A percentile compares a stretch with the other conserved stretches of the same genome.
Evolutionary conservation across 306 rosid genomes (phyloP).

Genomic region (Mimosa bimucronata): DNA sequence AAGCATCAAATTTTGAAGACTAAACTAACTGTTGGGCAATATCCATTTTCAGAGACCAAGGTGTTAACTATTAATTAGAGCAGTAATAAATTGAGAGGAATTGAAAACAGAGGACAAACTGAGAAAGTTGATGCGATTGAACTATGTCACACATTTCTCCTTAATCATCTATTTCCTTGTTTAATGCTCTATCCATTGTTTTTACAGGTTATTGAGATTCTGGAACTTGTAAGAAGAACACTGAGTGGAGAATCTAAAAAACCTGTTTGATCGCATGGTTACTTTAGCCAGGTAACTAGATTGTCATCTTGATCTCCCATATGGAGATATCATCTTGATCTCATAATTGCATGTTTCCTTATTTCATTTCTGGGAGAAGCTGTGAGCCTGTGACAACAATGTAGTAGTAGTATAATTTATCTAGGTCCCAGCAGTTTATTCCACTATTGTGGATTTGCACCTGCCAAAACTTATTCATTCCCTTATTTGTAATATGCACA

Average conservation of each 20-base stretch:
- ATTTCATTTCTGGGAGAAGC: no score
- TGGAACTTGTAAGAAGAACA: constrained; percentile 83
- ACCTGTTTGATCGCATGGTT: constrained; percentile 40
- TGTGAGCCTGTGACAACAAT: no score
- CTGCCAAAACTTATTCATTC: constrained; percentile 27
- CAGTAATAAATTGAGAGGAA: neutral
- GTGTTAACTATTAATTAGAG: neutral
- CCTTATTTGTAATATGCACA: constrained; percentile 32
- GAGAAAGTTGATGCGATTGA: neutral
- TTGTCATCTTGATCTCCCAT: neutral
- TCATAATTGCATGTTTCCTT: no score
- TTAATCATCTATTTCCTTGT: neutral
- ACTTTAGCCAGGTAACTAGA: constrained; percentile 47
- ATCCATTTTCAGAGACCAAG: neutral
- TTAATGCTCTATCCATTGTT: constrained; percentile 5
- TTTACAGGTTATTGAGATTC: constrained; percentile 69
- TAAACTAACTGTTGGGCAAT: neutral
- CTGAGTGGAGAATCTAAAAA: constrained; percentile 52
- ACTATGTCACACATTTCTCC: neutral
- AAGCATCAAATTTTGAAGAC: neutral
- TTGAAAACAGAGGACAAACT: neutral
- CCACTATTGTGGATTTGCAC: constrained; percentile 12
- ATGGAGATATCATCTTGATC: constrained; percentile 19
- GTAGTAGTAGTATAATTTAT: no score
- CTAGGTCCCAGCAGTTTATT: constrained; percentile 14